These are phyloP conservation scores for Entophlyctis helioformis DNA, from an alignment of 192 early-diverging fungal species.

Conservation along the genomic window DNA sequence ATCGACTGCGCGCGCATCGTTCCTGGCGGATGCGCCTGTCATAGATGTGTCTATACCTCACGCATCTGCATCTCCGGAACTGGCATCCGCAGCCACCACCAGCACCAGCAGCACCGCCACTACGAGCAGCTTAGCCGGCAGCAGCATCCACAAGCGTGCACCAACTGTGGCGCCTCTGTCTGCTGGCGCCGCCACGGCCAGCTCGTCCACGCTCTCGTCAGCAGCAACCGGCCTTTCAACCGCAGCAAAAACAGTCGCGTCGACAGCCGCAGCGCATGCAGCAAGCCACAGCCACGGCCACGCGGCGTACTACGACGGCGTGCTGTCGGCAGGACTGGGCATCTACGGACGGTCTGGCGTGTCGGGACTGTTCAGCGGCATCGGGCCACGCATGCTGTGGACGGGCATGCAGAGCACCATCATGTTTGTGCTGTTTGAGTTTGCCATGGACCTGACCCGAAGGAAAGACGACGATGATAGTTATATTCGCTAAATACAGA, in stretches of 20 bases:
- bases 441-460: conserved; percentile 9
- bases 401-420: conserved; percentile 59
- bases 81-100: background rate
- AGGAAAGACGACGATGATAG: too few relatives aligned
- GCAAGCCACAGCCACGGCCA: too few relatives aligned
- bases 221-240: too few relatives aligned
- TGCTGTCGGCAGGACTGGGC: conserved; percentile 8
- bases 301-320: conserved; percentile 12
- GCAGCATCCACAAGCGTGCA: background rate
- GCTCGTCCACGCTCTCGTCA: too few relatives aligned
- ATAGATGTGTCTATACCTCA: background rate
- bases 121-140: background rate
- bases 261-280: too few relatives aligned
- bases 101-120: background rate
- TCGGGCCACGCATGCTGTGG: conserved; percentile 67
- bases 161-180: too few relatives aligned
- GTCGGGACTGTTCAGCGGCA: conserved; percentile 69
- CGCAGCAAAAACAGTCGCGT: background rate
- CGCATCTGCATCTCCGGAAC: background rate
- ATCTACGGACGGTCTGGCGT: conserved; percentile 16
- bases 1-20: background rate
- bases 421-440: conserved; percentile 68
- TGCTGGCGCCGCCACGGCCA: too few relatives aligned
- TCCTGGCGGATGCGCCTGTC: background rate
- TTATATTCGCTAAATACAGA: too few relatives aligned